phyloP scores from a whole-genome alignment of 176 grass and related monocot genomes.

The Triticum monococcum region DNA sequence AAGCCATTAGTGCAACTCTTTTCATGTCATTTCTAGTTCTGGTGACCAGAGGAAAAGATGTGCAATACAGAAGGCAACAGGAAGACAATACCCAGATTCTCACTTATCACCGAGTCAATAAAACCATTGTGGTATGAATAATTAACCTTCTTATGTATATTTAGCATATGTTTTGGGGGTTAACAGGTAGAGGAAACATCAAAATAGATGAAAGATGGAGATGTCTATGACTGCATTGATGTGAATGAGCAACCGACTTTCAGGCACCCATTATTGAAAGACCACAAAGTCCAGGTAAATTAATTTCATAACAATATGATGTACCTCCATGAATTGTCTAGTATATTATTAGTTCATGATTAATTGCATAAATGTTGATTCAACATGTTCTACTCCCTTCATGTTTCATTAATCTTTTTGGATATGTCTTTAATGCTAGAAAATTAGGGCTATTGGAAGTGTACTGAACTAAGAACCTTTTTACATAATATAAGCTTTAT shows the following conservation, averaged over 20 bases:
- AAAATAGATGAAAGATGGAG: background rate
- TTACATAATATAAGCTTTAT: background rate
- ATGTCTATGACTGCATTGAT: slow-evolving; percentile 7
- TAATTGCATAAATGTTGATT: background rate
- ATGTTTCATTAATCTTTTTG: background rate
- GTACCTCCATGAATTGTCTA: background rate
- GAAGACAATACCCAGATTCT: background rate
- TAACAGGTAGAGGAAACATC: background rate
- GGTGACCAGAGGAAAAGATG: background rate
- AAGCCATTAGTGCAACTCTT: background rate
- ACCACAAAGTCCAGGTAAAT: slow-evolving; percentile 3
- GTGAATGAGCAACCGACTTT: background rate
- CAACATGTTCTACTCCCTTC: background rate
- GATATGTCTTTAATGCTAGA: background rate
- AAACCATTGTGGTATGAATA: background rate
- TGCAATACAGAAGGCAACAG: background rate
- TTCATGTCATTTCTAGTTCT: background rate
- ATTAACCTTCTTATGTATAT: background rate
- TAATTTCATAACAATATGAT: background rate
- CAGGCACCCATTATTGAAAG: background rate
- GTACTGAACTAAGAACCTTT: background rate
- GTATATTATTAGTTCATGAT: background rate
- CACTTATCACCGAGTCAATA: background rate
- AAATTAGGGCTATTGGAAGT: background rate
- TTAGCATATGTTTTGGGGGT: background rate